Evolutionary conservation across 164 flowering plant genomes (phyloP).

Genomic region (Vitis rupestris): DNA sequence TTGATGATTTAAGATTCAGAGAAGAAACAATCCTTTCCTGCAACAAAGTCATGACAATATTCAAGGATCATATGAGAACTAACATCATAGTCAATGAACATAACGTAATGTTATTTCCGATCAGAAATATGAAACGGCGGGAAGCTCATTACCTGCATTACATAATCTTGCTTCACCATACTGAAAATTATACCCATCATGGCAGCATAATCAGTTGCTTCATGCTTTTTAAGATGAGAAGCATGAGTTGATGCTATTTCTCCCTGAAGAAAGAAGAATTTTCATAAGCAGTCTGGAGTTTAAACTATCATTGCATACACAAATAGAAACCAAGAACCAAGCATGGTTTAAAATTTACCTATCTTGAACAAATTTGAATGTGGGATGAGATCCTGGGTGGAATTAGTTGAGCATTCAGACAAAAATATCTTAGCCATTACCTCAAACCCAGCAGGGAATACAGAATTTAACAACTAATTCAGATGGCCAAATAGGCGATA

Average conservation of each 20-base stretch:
- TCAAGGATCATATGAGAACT: background rate
- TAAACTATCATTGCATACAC: background rate
- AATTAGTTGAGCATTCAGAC: background rate
- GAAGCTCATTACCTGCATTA: slow-evolving; percentile 64
- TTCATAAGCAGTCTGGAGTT: background rate
- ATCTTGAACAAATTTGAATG: no score
- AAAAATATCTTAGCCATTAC: background rate
- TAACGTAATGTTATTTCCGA: background rate
- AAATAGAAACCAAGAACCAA: background rate
- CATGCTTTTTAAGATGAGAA: slow-evolving; percentile 20
- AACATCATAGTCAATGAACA: background rate
- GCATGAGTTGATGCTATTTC: slow-evolving; percentile 18
- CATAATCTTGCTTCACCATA: slow-evolving; percentile 68
- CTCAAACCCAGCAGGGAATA: no score
- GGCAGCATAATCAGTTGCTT: slow-evolving; percentile 42
- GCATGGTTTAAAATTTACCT: background rate
- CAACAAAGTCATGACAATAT: slow-evolving; percentile 1
- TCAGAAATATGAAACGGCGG: background rate
- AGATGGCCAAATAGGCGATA: background rate
- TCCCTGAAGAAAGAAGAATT: slow-evolving; percentile 23
- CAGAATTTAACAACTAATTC: background rate
- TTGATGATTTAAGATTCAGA: slow-evolving; percentile 36
- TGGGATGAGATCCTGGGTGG: background rate
- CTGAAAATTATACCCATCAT: slow-evolving; percentile 54
- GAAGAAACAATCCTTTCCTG: slow-evolving; percentile 70